Conservation (phyloP, 1,139 yeast genomes). For the Pichia sp. region DNA sequence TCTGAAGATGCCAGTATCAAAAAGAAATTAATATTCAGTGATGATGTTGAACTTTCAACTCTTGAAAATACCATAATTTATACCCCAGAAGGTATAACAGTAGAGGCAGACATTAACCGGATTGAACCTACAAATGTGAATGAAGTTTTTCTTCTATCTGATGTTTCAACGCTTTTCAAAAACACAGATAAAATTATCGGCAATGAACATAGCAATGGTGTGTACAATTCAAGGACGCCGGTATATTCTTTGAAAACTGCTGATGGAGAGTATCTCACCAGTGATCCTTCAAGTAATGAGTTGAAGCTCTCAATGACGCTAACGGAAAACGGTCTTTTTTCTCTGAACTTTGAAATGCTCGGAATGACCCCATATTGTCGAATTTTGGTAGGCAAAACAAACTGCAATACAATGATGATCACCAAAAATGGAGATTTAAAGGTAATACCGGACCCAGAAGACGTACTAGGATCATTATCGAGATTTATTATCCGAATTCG, state of each 20-base stretch:
- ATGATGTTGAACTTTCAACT: conserved; percentile 2
- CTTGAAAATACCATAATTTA: conserved; percentile 1
- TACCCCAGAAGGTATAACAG: background rate
- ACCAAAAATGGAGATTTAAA: conserved; percentile 21
- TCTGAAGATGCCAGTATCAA: conserved; percentile 1
- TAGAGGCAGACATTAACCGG: conserved; percentile 20
- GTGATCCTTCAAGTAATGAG: conserved; percentile 23
- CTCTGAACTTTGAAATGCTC: conserved; percentile 17
- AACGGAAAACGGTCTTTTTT: conserved; percentile 37
- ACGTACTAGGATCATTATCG: conserved; percentile 24
- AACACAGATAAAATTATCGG: conserved; percentile 8
- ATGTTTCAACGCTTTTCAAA: conserved; percentile 24
- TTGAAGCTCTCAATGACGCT: conserved; percentile 36
- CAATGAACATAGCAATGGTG: background rate
- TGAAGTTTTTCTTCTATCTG: conserved; percentile 38
- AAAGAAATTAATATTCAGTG: background rate
- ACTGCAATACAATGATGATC: conserved; percentile 18
- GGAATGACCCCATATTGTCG: conserved; percentile 2
- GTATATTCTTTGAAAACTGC: conserved; percentile 10
- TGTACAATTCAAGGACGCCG: background rate
- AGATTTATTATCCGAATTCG: conserved; percentile 32
- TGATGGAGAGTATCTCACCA: conserved; percentile 31
- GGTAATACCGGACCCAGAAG: conserved; percentile 29
- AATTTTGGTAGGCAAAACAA: conserved; percentile 19
- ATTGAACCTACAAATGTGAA: conserved; percentile 36